Evolutionary conservation across 2,329 filamentous ascomycete genomes (phyloP).

Genomic region (Zymoseptoria crescenta): DNA sequence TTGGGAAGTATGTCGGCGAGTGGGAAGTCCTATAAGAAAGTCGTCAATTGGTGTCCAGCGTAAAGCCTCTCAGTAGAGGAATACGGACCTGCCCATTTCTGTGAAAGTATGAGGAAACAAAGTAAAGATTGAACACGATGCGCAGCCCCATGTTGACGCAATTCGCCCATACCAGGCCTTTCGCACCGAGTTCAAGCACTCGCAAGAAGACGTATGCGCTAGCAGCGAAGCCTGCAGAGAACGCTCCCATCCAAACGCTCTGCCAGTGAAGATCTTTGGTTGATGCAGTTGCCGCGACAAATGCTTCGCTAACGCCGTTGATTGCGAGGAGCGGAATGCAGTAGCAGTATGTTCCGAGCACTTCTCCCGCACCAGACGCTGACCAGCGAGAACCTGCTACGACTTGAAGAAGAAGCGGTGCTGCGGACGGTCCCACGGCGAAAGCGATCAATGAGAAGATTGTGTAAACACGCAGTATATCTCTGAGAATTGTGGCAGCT

Average conservation of each 20-base stretch:
- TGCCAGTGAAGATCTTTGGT: slow-evolving; percentile 68
- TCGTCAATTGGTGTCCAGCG: slow-evolving; percentile 1
- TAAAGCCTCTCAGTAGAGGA: not conserved
- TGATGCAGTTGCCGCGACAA: slow-evolving; percentile 79
- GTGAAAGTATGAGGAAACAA: slow-evolving; percentile 60
- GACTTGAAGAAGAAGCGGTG: slow-evolving; percentile 63
- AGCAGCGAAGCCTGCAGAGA: slow-evolving; percentile 66
- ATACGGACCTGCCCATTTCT: slow-evolving; percentile 7
- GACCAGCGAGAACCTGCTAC: slow-evolving; percentile 74
- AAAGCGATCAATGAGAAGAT: slow-evolving; percentile 63
- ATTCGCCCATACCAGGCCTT: slow-evolving; percentile 79
- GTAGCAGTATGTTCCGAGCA: slow-evolving; percentile 76
- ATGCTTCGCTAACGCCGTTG: slow-evolving; percentile 87
- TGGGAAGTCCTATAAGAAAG: slow-evolving; percentile 18
- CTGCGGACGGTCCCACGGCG: slow-evolving; percentile 65
- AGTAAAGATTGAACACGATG: slow-evolving; percentile 70
- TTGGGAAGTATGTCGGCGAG: slow-evolving; percentile 26
- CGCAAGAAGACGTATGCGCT: slow-evolving; percentile 68
- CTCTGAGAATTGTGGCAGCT: slow-evolving; percentile 48
- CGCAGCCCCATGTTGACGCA: slow-evolving; percentile 81
- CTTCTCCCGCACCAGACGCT: slow-evolving; percentile 60
- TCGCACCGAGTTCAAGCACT: slow-evolving; percentile 62
- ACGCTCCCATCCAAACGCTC: slow-evolving; percentile 74
- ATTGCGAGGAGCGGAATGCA: slow-evolving; percentile 88
- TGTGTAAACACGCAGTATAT: slow-evolving; percentile 64